Percentiles rank a stretch among this genome's conserved stretches.
Evolutionary conservation across 176 grass and related monocot species (phyloP).

Genomic region (Ampelocalamus luodianensis): DNA sequence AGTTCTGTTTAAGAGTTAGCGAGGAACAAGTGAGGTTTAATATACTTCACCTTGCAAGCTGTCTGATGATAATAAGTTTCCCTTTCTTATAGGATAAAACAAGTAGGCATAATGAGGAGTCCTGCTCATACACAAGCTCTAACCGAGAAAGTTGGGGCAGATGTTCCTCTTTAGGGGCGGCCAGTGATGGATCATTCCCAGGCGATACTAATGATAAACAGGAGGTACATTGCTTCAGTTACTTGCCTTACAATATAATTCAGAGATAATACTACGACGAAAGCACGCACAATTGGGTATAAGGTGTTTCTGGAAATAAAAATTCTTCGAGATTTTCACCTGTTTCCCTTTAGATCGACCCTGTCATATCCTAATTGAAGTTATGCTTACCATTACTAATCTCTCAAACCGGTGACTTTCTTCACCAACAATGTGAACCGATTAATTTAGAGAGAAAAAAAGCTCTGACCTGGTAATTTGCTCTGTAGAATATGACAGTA

Average conservation of each 20-base stretch:
- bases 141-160: constrained; percentile 85
- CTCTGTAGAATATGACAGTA: constrained; percentile 62
- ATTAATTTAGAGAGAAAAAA: not conserved
- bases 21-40: not conserved
- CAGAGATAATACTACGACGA: not conserved
- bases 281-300: constrained; percentile 3
- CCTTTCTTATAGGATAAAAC: constrained; percentile 64
- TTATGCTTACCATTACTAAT: not conserved
- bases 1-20: constrained; percentile 4
- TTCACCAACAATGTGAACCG: not conserved
- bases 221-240: constrained; percentile 50
- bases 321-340: not conserved
- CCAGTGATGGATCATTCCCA: constrained; percentile 66
- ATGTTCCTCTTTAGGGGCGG: constrained; percentile 84
- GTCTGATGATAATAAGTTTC: constrained; percentile 28
- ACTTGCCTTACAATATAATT: constrained; percentile 17
- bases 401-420: not conserved
- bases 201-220: constrained; percentile 60
- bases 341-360: not conserved
- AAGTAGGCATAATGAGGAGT: constrained; percentile 62
- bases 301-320: not conserved
- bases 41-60: constrained; percentile 21
- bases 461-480: constrained; percentile 24
- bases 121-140: constrained; percentile 82
- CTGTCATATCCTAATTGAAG: not conserved